Evolutionary conservation across 1,139 yeast genomes (phyloP).

Genomic region (Sugiyamaella novakii): DNA sequence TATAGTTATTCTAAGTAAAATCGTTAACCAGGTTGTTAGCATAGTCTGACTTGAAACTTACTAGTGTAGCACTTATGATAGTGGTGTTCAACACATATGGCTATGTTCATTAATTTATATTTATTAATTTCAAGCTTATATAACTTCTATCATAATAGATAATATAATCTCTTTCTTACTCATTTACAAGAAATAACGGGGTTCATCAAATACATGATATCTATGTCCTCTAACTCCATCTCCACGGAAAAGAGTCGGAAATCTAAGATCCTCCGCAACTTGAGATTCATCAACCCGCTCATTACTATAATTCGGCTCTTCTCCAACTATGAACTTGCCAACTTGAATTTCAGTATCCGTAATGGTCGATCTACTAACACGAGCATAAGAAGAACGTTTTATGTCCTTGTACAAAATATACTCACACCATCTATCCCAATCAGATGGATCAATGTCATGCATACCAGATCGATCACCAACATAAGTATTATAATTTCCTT

Average conservation of each 20-base stretch:
- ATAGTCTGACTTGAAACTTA: too few species aligned
- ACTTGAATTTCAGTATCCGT: slow-evolving; percentile 97
- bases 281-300: slow-evolving; percentile 58
- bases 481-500: slow-evolving; percentile 90
- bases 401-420: slow-evolving; percentile 86
- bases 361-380: slow-evolving; percentile 89
- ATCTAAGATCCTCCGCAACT: slow-evolving; percentile 64
- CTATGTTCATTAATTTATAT: too few species aligned
- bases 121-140: too few species aligned
- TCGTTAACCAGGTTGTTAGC: too few species aligned
- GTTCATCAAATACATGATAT: slow-evolving; percentile 92
- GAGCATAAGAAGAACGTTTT: slow-evolving; percentile 89
- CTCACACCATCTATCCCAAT: slow-evolving; percentile 99
- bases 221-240: slow-evolving; percentile 92
- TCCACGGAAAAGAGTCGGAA: slow-evolving; percentile 85
- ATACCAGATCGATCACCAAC: slow-evolving; percentile 82
- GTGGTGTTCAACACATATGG: too few species aligned
- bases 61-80: too few species aligned
- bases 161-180: too few species aligned
- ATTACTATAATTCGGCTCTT: slow-evolving; percentile 52
- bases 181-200: slow-evolving; percentile 67
- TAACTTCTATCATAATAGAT: too few species aligned
- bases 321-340: slow-evolving; percentile 77
- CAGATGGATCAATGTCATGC: slow-evolving; percentile 90
- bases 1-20: too few species aligned